Evolutionary conservation across 176 grass and related monocot genomes (phyloP).

Genomic region (Cenchrus americanus): DNA sequence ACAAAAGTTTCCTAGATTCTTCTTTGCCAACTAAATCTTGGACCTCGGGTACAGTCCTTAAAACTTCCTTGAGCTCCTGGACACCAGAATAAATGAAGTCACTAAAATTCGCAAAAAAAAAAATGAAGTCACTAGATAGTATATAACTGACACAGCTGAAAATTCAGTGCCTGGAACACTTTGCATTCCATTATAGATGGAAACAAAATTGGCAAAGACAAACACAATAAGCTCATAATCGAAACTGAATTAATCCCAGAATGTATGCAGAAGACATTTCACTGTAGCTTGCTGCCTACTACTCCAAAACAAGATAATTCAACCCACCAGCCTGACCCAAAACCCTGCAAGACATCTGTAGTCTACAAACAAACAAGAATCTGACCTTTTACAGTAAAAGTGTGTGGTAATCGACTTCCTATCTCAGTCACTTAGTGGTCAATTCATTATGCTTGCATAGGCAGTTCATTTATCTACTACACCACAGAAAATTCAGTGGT

Average conservation of each 20-base stretch:
- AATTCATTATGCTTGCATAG: not conserved
- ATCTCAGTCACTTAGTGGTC: not conserved
- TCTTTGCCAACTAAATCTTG: conserved; percentile 62
- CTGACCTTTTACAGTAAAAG: not conserved
- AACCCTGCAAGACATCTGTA: not conserved
- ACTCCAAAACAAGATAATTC: not conserved
- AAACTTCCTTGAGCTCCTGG: conserved; percentile 86
- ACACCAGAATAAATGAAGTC: conserved; percentile 33
- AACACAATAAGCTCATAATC: not conserved
- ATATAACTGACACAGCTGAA: not conserved
- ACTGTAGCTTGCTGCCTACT: not conserved
- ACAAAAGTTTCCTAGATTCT: conserved; percentile 53
- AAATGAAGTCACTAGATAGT: conserved; percentile 21
- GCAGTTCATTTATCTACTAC: not conserved
- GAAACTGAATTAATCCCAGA: not conserved
- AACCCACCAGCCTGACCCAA: not conserved
- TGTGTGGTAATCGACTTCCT: not conserved
- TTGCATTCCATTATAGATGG: not conserved
- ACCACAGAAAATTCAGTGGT: not conserved
- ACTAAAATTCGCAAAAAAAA: not conserved
- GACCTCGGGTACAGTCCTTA: conserved; percentile 79
- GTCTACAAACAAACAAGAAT: not conserved
- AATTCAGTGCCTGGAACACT: not conserved
- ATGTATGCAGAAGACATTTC: conserved; percentile 16
- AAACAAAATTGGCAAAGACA: not conserved